Evolutionary conservation across 2,329 filamentous ascomycete genomes (phyloP), one percentile per base, ranked within the genome.

Genomic region (Thelonectria olida): DNA sequence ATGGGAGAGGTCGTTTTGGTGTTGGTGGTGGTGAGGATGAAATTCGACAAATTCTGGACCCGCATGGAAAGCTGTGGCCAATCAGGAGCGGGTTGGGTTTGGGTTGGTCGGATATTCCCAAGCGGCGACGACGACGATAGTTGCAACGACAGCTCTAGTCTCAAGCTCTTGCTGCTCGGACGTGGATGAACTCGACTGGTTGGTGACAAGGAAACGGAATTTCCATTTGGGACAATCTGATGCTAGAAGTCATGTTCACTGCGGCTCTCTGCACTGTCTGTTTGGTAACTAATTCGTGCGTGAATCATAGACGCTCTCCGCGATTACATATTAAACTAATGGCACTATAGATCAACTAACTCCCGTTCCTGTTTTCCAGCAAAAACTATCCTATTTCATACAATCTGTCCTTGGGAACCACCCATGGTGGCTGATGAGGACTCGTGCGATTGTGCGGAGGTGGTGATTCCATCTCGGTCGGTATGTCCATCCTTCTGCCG

Each of bases 1-100:
- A n/a, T n/a, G n/a, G n/a, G n/a, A n/a, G n/a, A n/a, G n/a, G 49
- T 51, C 55, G 58, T 47, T 42, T 54, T 47, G 53, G 48, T 59
- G 47, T 54, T 54, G 61, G 54, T 49, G 55, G 45, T 51, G 57
- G 48, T 58, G 23, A 22, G 36, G 44, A 22, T 55, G 51, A 55
- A 55, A 55, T 55, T 55, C 53, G 23, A 31, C 31, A 55, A 49
- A 38, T 49, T 22, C 17, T 8, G 10, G 54, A 39, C 47, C 54
- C 54, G 45, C 47, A 36, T 31, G 25, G 9, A 2, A 5, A 10
- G 10, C n/a, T n/a, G n/a, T 45, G 38, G 20, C 54, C 54, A 58
- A 58, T 58, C 27, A 47, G 47, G 8, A 25, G 17, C 13, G 27
- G 5, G 8, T 36, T n/a, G 27, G 13, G 3, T 8, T 41, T 41